Conservation (phyloP, 2,329 filamentous ascomycete genomes). For the Hypoxylon sp. region DNA sequence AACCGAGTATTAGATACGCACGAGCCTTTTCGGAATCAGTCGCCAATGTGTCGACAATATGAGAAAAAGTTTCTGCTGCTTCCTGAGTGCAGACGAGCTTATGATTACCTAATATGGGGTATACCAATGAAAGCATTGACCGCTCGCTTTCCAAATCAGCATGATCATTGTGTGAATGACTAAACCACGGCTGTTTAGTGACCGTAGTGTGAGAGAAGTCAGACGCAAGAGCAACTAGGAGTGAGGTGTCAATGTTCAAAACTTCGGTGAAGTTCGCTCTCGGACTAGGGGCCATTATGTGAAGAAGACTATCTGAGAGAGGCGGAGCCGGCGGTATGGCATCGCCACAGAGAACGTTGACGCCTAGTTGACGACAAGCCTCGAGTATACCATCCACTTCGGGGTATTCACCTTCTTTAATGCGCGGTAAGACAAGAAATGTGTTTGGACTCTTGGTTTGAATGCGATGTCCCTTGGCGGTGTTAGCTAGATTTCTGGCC, state of each 20-base stretch:
- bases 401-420: conserved; percentile 47
- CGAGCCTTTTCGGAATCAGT: conserved; percentile 73
- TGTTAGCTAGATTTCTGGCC: conserved; percentile 47
- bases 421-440: conserved; percentile 51
- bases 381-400: conserved; percentile 51
- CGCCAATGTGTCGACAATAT: conserved; percentile 75
- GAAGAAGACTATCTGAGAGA: conserved; percentile 46
- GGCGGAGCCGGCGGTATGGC: conserved; percentile 40
- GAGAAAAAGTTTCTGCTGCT: conserved; percentile 75
- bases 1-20: conserved; percentile 70
- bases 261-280: conserved; percentile 46
- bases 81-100: conserved; percentile 76
- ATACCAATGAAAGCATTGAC: conserved; percentile 73
- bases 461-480: conserved; percentile 52
- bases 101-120: conserved; percentile 70
- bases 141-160: conserved; percentile 74
- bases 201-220: conserved; percentile 75
- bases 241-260: conserved; percentile 76
- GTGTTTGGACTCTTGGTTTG: conserved; percentile 46
- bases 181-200: conserved; percentile 59
- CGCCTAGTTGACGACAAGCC: conserved; percentile 49
- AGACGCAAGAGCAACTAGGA: conserved; percentile 79
- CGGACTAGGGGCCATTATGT: conserved; percentile 51
- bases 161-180: conserved; percentile 73
- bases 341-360: conserved; percentile 48